Conservation (phyloP, 345 rosid species). For the Anacardium occidentale region DNA sequence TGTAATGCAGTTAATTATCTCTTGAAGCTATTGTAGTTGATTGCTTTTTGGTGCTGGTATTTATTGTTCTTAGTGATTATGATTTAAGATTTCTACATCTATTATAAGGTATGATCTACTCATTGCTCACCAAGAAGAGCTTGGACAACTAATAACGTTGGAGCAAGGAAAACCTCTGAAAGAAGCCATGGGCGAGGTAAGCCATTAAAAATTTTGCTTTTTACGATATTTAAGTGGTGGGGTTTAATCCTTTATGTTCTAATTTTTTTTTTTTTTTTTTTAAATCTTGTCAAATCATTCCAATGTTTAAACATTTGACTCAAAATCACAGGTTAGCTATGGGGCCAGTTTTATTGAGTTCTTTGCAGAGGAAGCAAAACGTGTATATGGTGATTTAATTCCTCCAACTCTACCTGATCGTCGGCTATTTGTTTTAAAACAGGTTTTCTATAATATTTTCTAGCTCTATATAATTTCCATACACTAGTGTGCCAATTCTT, state of each 20-base stretch:
- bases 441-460: conserved; percentile 42
- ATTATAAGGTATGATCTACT: conserved; percentile 76
- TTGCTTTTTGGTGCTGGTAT: background rate
- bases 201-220: conserved; percentile 18
- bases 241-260: conserved; percentile 15
- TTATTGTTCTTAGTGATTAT: background rate
- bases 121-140: conserved; percentile 81
- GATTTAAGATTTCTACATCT: conserved; percentile 17
- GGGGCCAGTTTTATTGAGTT: conserved; percentile 94
- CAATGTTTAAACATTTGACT: conserved; percentile 16
- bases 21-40: background rate
- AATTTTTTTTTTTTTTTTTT: background rate
- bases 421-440: conserved; percentile 78
- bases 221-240: conserved; percentile 23
- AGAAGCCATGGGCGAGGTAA: conserved; percentile 95
- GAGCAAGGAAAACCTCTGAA: conserved; percentile 97
- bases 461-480: background rate
- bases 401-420: conserved; percentile 81
- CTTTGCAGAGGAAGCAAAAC: conserved; percentile 91
- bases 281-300: background rate
- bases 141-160: conserved; percentile 87
- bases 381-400: conserved; percentile 89
- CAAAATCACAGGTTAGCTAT: conserved; percentile 65
- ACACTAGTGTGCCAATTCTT: conserved; percentile 4
- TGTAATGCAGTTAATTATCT: conserved; percentile 3